phyloP scores from a whole-genome alignment of 2,329 filamentous ascomycete genomes.

The Nigrospora osmanthi region DNA sequence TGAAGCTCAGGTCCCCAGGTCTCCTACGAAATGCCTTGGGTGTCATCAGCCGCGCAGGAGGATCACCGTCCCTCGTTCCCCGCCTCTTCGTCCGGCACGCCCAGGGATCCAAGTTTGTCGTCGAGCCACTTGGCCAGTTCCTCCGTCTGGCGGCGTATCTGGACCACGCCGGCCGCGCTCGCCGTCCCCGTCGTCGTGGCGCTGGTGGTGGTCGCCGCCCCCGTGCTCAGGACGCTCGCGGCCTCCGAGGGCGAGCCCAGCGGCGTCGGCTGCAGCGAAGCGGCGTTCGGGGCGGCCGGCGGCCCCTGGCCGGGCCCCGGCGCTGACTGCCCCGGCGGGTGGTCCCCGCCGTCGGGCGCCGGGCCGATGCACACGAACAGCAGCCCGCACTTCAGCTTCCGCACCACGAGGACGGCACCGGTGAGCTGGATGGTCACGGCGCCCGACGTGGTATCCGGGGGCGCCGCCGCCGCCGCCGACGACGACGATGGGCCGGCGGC shows the following conservation, averaged over 20 bases:
- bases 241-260: conserved; percentile 32
- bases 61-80: conserved; percentile 15
- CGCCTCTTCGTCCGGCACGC: conserved; percentile 43
- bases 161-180: conserved; percentile 37
- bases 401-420: conserved; percentile 51
- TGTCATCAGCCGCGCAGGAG: no score
- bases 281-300: conserved; percentile 11
- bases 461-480: no score
- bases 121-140: conserved; percentile 54
- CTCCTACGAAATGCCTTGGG: no score
- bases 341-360: conserved; percentile 17
- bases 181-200: conserved; percentile 24
- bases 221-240: conserved; percentile 38
- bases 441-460: conserved; percentile 14
- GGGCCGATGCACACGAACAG: conserved; percentile 55
- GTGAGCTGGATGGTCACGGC: conserved; percentile 52
- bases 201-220: conserved; percentile 35
- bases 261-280: conserved; percentile 21
- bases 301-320: conserved; percentile 8
- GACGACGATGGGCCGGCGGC: background rate
- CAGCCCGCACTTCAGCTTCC: conserved; percentile 48
- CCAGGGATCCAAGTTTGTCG: conserved; percentile 46
- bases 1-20: no score
- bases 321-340: conserved; percentile 9
- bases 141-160: conserved; percentile 47